These are phyloP conservation scores for Ramaria rubella DNA, from an alignment of 768 basidiomycete genomes.

Conservation along the genomic window DNA sequence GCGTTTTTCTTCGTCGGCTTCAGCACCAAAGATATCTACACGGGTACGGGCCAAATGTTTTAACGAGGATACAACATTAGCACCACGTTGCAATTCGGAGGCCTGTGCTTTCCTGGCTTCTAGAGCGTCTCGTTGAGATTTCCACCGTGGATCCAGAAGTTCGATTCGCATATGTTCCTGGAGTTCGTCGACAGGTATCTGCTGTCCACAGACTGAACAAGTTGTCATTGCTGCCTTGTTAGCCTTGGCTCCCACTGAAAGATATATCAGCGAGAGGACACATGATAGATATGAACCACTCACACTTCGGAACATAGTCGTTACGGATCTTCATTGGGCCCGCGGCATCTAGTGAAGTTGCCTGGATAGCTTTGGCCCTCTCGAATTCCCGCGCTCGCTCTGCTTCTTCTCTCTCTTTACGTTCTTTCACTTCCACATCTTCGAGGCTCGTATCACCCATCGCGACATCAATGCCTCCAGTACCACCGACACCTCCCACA, in stretches of 20 bases:
- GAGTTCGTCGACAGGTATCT: constrained; percentile 91
- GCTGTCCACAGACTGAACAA: constrained; percentile 92
- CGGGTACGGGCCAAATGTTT: constrained; percentile 91
- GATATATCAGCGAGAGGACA: constrained; percentile 9
- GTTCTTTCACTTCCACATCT: constrained; percentile 52
- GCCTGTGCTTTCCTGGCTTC: constrained; percentile 89
- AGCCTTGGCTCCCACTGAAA: constrained; percentile 59
- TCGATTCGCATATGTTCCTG: constrained; percentile 99
- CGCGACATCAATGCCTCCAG: constrained; percentile 51
- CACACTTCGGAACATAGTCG: constrained; percentile 92
- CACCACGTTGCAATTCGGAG: constrained; percentile 81
- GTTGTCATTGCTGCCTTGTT: constrained; percentile 70
- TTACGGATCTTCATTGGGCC: constrained; percentile 92
- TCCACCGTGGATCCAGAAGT: constrained; percentile 95
- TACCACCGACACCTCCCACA: constrained; percentile 53
- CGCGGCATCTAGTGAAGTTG: constrained; percentile 62
- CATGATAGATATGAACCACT: constrained; percentile 15
- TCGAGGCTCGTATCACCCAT: constrained; percentile 88
- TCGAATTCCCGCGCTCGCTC: constrained; percentile 66
- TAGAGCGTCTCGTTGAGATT: constrained; percentile 83
- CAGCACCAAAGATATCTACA: constrained; percentile 95
- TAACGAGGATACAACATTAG: constrained; percentile 90
- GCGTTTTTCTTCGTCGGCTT: constrained; percentile 85
- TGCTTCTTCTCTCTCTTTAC: constrained; percentile 62
- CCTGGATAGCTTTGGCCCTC: constrained; percentile 73